These are phyloP conservation scores for Aspergillus sp. DNA, from an alignment of 2,329 filamentous ascomycete genomes.

Conservation along the genomic window DNA sequence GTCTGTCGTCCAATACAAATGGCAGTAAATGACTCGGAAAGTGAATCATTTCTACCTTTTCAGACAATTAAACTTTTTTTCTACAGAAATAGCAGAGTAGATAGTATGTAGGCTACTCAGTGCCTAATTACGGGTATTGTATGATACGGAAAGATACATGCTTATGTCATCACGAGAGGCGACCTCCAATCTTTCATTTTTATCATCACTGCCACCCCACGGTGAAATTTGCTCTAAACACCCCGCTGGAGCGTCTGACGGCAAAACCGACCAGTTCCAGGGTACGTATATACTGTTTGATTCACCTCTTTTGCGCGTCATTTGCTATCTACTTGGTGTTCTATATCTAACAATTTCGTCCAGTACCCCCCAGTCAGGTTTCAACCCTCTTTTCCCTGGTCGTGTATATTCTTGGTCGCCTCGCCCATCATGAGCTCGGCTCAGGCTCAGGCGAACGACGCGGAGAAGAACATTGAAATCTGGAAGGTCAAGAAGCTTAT, in stretches of 20 bases:
- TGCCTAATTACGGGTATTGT: not conserved
- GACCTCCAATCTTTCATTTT: constrained; percentile 8
- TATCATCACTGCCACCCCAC: constrained; percentile 20
- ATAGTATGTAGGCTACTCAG: not conserved
- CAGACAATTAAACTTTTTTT: not conserved
- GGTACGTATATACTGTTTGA: constrained; percentile 12
- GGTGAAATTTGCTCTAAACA: constrained; percentile 28
- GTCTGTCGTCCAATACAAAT: too few species aligned
- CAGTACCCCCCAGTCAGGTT: constrained; percentile 9
- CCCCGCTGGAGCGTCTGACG: constrained; percentile 22
- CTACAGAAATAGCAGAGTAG: not conserved
- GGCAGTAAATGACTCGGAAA: too few species aligned
- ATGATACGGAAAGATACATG: constrained; percentile 1
- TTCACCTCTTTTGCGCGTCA: not conserved
- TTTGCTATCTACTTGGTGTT: not conserved
- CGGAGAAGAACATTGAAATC: constrained; percentile 92
- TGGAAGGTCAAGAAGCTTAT: constrained; percentile 99
- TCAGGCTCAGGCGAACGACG: constrained; percentile 73
- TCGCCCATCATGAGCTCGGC: constrained; percentile 73
- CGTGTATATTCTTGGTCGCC: constrained; percentile 17
- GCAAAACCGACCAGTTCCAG: constrained; percentile 15
- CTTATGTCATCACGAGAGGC: constrained; percentile 27
- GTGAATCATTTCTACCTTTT: too few species aligned
- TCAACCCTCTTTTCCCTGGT: constrained; percentile 16
- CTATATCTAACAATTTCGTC: constrained; percentile 3